These are phyloP conservation scores for Penicillium cinerascens DNA, from an alignment of 495 filamentous ascomycete genomes.

Conservation along the genomic window DNA sequence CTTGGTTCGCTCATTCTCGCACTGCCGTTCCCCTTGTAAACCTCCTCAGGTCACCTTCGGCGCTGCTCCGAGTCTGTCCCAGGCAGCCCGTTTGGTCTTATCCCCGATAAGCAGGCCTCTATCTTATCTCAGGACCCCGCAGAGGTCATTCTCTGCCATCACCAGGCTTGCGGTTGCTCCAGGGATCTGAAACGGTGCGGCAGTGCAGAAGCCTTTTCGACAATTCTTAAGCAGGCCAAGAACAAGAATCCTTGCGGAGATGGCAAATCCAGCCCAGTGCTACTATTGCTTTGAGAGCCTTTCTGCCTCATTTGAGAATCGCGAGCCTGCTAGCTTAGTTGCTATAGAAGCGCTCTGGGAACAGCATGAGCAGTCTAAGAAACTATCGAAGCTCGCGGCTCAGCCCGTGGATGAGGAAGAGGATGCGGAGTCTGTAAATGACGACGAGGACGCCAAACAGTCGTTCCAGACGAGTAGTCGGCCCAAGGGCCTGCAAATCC, in stretches of 20 bases:
- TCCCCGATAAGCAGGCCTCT: conserved; percentile 5
- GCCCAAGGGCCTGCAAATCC: conserved; percentile 27
- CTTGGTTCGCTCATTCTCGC: neutral
- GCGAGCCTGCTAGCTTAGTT: conserved; percentile 53
- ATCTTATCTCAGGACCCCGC: conserved; percentile 17
- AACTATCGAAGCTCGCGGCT: conserved; percentile 30
- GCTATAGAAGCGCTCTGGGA: conserved; percentile 73
- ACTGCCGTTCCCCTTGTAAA: neutral
- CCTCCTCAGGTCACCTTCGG: conserved; percentile 3
- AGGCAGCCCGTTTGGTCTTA: neutral
- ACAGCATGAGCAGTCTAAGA: conserved; percentile 45
- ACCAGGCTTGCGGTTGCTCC: neutral
- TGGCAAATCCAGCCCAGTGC: conserved; percentile 83
- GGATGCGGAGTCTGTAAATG: conserved; percentile 22
- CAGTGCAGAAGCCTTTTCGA: conserved; percentile 1
- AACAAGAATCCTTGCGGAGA: conserved; percentile 30
- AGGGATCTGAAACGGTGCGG: conserved; percentile 7
- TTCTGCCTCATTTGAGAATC: conserved; percentile 58
- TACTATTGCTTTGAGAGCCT: conserved; percentile 90
- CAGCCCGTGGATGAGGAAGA: conserved; percentile 14
- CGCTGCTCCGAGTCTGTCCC: neutral
- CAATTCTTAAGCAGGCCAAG: neutral
- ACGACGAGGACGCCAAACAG: conserved; percentile 24
- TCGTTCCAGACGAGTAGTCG: conserved; percentile 14
- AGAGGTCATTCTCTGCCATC: conserved; percentile 1